Percentiles rank a stretch among this genome's conserved stretches.
Conservation (phyloP, 2,329 filamentous ascomycete genomes). For the Teratosphaeria gauchensis region DNA sequence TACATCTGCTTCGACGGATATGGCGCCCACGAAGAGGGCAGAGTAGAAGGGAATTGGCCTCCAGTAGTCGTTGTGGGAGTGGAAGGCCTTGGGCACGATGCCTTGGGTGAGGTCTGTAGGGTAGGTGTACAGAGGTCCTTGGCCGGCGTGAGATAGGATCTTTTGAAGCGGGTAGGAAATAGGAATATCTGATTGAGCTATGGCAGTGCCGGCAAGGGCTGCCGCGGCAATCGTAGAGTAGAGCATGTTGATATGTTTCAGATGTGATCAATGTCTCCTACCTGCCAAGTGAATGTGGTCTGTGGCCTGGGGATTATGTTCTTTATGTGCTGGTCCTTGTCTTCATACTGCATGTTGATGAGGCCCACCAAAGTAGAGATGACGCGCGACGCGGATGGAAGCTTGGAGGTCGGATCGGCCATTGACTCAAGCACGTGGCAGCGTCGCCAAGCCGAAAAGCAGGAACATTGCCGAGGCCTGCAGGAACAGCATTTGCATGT, state of each 20-base stretch:
- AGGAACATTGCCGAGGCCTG: background rate
- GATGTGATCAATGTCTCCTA: background rate
- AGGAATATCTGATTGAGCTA: slow-evolving; percentile 11
- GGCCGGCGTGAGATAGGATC: slow-evolving; percentile 46
- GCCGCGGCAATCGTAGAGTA: background rate
- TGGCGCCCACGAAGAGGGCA: slow-evolving; percentile 48
- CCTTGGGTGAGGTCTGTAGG: slow-evolving; percentile 53
- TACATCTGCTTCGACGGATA: slow-evolving; percentile 51
- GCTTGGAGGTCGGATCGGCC: background rate
- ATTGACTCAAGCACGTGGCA: background rate
- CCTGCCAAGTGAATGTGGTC: background rate
- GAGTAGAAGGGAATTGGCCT: slow-evolving; percentile 33
- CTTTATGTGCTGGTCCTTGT: background rate
- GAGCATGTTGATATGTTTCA: background rate
- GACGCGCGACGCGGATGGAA: background rate
- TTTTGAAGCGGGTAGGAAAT: slow-evolving; percentile 43
- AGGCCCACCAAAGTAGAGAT: background rate
- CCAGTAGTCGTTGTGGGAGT: slow-evolving; percentile 55
- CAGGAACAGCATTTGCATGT: background rate
- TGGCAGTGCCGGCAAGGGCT: background rate
- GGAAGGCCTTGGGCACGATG: slow-evolving; percentile 47
- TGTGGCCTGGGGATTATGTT: background rate
- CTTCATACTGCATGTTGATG: background rate
- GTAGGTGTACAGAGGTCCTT: slow-evolving; percentile 45
- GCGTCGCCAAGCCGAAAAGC: background rate